Conservation (phyloP, 2,329 filamentous ascomycete species). For the Fusarium napiforme region DNA sequence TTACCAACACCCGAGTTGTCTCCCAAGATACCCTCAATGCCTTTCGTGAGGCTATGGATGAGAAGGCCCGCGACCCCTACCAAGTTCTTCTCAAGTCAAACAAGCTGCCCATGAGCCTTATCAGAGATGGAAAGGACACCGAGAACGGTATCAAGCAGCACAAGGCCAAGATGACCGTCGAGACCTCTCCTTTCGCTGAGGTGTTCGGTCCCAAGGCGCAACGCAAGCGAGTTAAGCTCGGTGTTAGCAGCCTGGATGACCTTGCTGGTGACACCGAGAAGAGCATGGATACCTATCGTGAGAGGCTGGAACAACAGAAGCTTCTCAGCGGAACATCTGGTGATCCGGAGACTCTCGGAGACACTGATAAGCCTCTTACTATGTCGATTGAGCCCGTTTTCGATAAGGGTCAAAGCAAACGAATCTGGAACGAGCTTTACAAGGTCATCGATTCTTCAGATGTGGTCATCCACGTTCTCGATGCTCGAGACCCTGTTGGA, state of each 20-base stretch:
- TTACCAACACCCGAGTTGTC: slow-evolving; percentile 90
- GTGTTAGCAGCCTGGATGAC: slow-evolving; percentile 82
- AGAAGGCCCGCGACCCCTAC: slow-evolving; percentile 90
- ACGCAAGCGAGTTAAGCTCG: slow-evolving; percentile 90
- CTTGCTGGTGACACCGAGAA: slow-evolving; percentile 82
- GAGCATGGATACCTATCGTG: slow-evolving; percentile 83
- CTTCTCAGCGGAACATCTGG: slow-evolving; percentile 78
- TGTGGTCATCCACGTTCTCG: slow-evolving; percentile 93
- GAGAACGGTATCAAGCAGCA: slow-evolving; percentile 91
- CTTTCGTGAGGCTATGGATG: slow-evolving; percentile 92
- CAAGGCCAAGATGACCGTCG: slow-evolving; percentile 91
- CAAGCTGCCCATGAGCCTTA: slow-evolving; percentile 95
- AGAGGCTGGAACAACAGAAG: slow-evolving; percentile 81
- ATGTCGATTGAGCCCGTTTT: slow-evolving; percentile 88
- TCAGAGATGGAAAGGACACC: slow-evolving; percentile 75
- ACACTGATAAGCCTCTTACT: slow-evolving; percentile 56
- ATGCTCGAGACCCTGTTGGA: slow-evolving; percentile 88
- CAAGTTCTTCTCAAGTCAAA: slow-evolving; percentile 96
- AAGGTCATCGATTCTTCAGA: slow-evolving; percentile 97
- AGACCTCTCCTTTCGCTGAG: slow-evolving; percentile 84
- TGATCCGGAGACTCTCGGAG: slow-evolving; percentile 62
- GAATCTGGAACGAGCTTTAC: slow-evolving; percentile 97
- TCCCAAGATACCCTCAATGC: slow-evolving; percentile 87
- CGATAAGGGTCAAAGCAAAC: slow-evolving; percentile 92
- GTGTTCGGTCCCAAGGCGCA: slow-evolving; percentile 95